Evolutionary conservation across 352 stramenopile species (phyloP).

Genomic region (Globisporangium acanthophoron): DNA sequence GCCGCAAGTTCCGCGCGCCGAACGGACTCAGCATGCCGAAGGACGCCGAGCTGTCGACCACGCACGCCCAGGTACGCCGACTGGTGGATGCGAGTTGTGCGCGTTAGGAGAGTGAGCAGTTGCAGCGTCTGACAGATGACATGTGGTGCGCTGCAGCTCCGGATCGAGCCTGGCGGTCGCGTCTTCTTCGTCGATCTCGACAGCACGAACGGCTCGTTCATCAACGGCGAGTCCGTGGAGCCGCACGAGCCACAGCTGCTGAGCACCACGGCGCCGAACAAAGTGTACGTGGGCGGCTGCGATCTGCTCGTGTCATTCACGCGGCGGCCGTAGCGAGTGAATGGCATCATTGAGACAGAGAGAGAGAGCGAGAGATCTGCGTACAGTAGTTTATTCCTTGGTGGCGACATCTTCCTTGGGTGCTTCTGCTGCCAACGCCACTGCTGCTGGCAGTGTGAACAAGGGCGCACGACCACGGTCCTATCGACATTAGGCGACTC

Average conservation of each 20-base stretch:
- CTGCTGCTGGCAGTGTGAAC: not conserved
- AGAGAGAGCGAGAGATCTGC: constrained; percentile 1
- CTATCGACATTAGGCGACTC: too few relatives aligned
- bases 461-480: not conserved
- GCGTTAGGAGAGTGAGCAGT: not conserved
- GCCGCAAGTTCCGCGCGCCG: constrained; percentile 69
- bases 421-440: constrained; percentile 7
- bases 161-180: constrained; percentile 51
- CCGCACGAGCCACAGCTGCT: constrained; percentile 47
- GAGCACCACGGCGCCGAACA: constrained; percentile 31
- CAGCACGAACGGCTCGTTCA: constrained; percentile 74
- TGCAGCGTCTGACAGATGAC: not conserved
- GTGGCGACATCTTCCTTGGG: constrained; percentile 19
- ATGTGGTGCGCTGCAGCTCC: constrained; percentile 27
- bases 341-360: not conserved
- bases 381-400: constrained; percentile 25
- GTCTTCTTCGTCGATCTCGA: constrained; percentile 73
- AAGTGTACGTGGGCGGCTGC: constrained; percentile 46
- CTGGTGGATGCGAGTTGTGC: not conserved
- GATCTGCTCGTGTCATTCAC: constrained; percentile 53
- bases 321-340: constrained; percentile 21
- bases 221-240: constrained; percentile 50
- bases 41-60: constrained; percentile 79
- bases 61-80: constrained; percentile 53
- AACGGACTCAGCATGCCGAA: constrained; percentile 73